phyloP scores from a whole-genome alignment of 2,329 filamentous ascomycete species.

The Dothideomycetes sp. region DNA sequence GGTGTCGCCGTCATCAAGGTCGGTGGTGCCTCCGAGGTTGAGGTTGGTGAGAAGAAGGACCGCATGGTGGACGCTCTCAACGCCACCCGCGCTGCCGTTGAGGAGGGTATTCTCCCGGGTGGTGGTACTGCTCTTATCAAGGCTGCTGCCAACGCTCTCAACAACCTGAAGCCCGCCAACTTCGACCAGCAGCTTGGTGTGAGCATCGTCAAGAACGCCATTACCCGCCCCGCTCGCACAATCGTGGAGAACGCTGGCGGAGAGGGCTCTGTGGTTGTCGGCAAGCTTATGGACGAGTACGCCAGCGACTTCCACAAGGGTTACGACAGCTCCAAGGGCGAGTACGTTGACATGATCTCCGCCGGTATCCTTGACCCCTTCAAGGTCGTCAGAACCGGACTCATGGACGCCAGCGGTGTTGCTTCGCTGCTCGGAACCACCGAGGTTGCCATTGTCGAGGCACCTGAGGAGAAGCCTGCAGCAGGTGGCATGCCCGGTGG shows the following conservation, averaged over 20 bases:
- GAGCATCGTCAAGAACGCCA: constrained; percentile 94
- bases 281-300: constrained; percentile 94
- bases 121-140: constrained; percentile 97
- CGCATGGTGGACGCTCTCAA: constrained; percentile 97
- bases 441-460: constrained; percentile 95
- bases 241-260: constrained; percentile 97
- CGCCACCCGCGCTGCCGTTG: constrained; percentile 92
- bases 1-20: constrained; percentile 99
- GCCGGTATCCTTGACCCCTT: constrained; percentile 97
- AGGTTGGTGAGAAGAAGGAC: constrained; percentile 99
- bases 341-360: constrained; percentile 97
- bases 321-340: constrained; percentile 90
- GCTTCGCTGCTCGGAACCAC: constrained; percentile 95
- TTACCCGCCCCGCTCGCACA: constrained; percentile 84
- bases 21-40: constrained; percentile 91
- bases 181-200: constrained; percentile 99
- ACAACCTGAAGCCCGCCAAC: constrained; percentile 76
- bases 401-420: constrained; percentile 90
- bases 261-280: constrained; percentile 91
- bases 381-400: constrained; percentile 96
- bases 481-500: constrained; percentile 39
- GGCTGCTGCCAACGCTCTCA: constrained; percentile 81
- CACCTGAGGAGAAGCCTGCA: constrained; percentile 77
- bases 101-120: constrained; percentile 97
- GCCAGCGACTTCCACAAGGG: constrained; percentile 94